phyloP scores from a whole-genome alignment of 768 basidiomycete species.

The Boletus huronensis region DNA sequence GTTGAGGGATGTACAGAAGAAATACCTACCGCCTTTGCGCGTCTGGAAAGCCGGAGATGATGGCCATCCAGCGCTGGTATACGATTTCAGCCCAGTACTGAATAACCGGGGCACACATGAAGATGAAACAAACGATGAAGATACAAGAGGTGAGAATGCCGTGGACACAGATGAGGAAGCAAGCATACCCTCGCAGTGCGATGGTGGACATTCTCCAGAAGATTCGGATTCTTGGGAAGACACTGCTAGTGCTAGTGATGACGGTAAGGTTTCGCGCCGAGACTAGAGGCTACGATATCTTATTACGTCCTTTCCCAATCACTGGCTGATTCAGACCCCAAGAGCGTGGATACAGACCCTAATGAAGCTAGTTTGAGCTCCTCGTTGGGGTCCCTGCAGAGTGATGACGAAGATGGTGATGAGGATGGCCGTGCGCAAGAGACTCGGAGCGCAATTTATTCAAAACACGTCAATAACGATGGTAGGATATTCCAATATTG shows the following conservation, averaged over 20 bases:
- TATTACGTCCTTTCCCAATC: neutral
- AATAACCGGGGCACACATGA: neutral
- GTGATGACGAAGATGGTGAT: neutral
- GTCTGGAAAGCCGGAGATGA: neutral
- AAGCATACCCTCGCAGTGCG: neutral
- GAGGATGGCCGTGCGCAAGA: neutral
- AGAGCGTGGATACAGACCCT: neutral
- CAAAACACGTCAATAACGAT: neutral
- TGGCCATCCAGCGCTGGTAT: neutral
- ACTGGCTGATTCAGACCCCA: neutral
- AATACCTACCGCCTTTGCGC: neutral
- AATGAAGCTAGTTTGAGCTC: neutral
- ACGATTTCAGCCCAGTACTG: neutral
- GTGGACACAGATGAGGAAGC: neutral
- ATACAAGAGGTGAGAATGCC: neutral
- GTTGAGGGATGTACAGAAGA: neutral
- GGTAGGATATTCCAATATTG: neutral
- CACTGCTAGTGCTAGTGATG: neutral
- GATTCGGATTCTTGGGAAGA: conserved; percentile 1
- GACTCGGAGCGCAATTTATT: neutral
- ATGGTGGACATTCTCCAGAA: neutral
- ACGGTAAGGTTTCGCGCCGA: neutral
- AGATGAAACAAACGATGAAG: neutral
- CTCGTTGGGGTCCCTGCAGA: too few relatives aligned
- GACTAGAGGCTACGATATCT: neutral